These are phyloP conservation scores for Hypoxylon cercidicola DNA, from an alignment of 495 filamentous ascomycete species.

Conservation along the genomic window DNA sequence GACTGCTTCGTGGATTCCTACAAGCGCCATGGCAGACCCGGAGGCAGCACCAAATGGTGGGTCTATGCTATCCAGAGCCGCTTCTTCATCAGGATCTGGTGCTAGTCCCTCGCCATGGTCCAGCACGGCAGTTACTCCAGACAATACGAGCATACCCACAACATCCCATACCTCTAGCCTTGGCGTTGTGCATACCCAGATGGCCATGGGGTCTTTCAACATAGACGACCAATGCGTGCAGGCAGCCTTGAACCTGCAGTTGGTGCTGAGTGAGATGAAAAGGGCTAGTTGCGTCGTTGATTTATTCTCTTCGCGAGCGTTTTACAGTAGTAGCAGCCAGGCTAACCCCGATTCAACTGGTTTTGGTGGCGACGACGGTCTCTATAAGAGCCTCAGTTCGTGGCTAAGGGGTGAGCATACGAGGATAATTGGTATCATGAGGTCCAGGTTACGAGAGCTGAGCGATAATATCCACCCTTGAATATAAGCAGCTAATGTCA, in stretches of 20 bases:
- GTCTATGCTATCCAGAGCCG: background rate
- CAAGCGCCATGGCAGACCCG: background rate
- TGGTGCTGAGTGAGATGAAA: constrained; percentile 34
- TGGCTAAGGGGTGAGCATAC: constrained; percentile 36
- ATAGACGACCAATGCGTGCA: constrained; percentile 38
- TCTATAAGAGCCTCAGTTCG: constrained; percentile 21
- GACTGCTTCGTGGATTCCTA: background rate
- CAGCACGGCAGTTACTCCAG: background rate
- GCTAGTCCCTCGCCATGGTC: background rate
- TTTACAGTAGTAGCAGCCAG: background rate
- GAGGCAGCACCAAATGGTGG: background rate
- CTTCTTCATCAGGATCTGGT: background rate
- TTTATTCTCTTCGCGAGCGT: constrained; percentile 1
- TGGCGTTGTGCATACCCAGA: constrained; percentile 21
- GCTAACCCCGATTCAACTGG: constrained; percentile 3
- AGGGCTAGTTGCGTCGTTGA: constrained; percentile 24
- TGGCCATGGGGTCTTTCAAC: constrained; percentile 34
- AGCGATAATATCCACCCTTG: constrained; percentile 2
- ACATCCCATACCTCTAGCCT: background rate
- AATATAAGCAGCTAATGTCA: background rate
- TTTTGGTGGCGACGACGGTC: constrained; percentile 14
- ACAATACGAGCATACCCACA: background rate
- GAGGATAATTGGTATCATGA: constrained; percentile 30
- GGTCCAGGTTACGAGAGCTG: constrained; percentile 26
- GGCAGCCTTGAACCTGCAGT: constrained; percentile 35